These are phyloP conservation scores for Calonectria ilicicola DNA, from an alignment of 2,329 filamentous ascomycete species.

Conservation along the genomic window DNA sequence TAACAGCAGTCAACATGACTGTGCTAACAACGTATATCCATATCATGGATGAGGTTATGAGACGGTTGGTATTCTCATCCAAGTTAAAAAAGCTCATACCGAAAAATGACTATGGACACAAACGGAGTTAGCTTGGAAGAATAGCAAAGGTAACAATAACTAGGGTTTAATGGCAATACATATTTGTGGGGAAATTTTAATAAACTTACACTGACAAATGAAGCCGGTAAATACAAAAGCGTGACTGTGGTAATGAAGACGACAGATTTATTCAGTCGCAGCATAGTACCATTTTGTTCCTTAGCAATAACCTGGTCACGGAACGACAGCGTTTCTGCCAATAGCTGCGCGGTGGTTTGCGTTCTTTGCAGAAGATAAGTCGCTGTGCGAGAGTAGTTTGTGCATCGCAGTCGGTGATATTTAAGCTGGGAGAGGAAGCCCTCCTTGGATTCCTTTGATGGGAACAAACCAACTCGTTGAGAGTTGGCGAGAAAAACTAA, in stretches of 20 bases:
- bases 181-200: neutral
- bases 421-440: neutral
- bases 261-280: conserved; percentile 7
- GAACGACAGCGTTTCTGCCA: neutral
- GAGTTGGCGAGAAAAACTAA: neutral
- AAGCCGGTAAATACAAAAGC: neutral
- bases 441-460: neutral
- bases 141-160: neutral
- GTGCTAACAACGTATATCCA: conserved; percentile 8
- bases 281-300: neutral
- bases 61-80: neutral
- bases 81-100: conserved; percentile 9
- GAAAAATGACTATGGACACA: neutral
- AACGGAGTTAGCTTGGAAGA: neutral
- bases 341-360: neutral
- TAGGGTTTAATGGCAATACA: neutral
- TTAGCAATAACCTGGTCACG: conserved; percentile 4
- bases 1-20: neutral
- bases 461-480: neutral
- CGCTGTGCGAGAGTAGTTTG: neutral
- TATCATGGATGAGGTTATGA: conserved; percentile 7
- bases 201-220: conserved; percentile 11
- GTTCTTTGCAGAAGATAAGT: neutral
- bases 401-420: neutral
- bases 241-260: conserved; percentile 5